These are phyloP conservation scores for Magnusiomyces magnusii DNA, from an alignment of 1,139 yeast species.

Conservation along the genomic window DNA sequence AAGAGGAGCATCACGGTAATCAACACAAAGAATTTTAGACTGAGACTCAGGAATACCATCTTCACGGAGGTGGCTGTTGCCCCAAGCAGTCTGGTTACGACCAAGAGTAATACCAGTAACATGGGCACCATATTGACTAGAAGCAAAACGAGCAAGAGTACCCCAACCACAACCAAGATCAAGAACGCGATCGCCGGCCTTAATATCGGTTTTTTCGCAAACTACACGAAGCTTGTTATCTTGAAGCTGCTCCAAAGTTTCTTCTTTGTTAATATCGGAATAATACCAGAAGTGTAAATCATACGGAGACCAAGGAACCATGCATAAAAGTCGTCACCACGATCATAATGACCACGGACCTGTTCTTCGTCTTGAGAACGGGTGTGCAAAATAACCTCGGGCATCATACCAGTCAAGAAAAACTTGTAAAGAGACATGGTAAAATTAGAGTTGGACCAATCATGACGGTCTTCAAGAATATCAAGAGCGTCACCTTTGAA, in stretches of 20 bases:
- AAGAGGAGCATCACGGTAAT: constrained; percentile 85
- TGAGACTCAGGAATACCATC: constrained; percentile 66
- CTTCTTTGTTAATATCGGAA: constrained; percentile 65
- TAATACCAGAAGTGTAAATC: constrained; percentile 86
- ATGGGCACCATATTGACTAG: constrained; percentile 73
- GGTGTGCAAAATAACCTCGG: constrained; percentile 87
- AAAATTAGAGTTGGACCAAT: constrained; percentile 81
- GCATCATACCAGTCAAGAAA: constrained; percentile 83
- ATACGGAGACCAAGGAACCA: constrained; percentile 95
- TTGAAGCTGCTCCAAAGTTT: constrained; percentile 78
- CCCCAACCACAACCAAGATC: constrained; percentile 98
- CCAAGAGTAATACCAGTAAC: constrained; percentile 91
- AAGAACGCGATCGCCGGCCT: constrained; percentile 64
- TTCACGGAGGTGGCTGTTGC: constrained; percentile 58
- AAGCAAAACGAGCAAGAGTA: constrained; percentile 78
- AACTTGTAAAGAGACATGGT: constrained; percentile 67
- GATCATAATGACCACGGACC: constrained; percentile 91
- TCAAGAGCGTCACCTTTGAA: constrained; percentile 88
- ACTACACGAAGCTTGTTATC: constrained; percentile 85
- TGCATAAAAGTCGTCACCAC: constrained; percentile 92
- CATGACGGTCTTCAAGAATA: constrained; percentile 77
- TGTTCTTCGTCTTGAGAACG: constrained; percentile 95
- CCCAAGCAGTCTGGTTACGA: constrained; percentile 87
- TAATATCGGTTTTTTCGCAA: constrained; percentile 75
- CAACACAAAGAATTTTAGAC: constrained; percentile 71